Conservation (phyloP, 2,329 filamentous ascomycete genomes). For the Aureobasidium vineae region DNA sequence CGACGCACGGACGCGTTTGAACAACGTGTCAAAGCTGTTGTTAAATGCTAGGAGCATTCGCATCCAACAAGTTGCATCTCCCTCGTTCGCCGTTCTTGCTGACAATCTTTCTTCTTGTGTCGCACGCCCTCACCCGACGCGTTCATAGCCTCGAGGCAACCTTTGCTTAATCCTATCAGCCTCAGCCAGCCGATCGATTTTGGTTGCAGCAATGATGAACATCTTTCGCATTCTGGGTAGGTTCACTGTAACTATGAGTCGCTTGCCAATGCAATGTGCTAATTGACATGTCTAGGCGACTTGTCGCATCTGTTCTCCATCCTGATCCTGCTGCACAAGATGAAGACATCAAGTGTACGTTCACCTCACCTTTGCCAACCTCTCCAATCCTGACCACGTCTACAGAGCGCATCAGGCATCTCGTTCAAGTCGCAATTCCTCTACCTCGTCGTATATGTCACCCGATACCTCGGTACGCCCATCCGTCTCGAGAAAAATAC, state of each 20-base stretch:
- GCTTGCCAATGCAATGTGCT: constrained; percentile 27
- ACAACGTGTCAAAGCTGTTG: constrained; percentile 7
- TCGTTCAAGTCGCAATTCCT: constrained; percentile 98
- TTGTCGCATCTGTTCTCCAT: constrained; percentile 94
- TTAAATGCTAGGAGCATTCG: background rate
- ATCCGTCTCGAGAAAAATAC: background rate
- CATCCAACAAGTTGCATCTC: background rate
- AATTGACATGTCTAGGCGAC: constrained; percentile 62
- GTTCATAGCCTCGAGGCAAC: background rate
- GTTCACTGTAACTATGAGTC: constrained; percentile 32
- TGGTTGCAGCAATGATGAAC: constrained; percentile 54
- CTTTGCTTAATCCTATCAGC: background rate
- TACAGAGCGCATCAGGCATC: constrained; percentile 92
- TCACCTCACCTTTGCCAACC: background rate
- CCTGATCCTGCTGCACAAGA: constrained; percentile 93
- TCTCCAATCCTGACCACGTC: background rate
- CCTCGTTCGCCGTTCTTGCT: background rate
- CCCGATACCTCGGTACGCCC: constrained; percentile 67
- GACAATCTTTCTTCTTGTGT: background rate
- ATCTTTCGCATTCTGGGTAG: constrained; percentile 66
- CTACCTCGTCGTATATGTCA: constrained; percentile 91
- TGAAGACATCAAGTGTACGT: constrained; percentile 79
- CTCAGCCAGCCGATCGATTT: background rate
- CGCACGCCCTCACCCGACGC: background rate
- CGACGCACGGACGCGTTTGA: constrained; percentile 1